Percentiles rank a stretch among this genome's conserved stretches.
These are phyloP conservation scores for Neonectria punicea DNA, from an alignment of 2,329 filamentous ascomycete species.

Conservation along the genomic window DNA sequence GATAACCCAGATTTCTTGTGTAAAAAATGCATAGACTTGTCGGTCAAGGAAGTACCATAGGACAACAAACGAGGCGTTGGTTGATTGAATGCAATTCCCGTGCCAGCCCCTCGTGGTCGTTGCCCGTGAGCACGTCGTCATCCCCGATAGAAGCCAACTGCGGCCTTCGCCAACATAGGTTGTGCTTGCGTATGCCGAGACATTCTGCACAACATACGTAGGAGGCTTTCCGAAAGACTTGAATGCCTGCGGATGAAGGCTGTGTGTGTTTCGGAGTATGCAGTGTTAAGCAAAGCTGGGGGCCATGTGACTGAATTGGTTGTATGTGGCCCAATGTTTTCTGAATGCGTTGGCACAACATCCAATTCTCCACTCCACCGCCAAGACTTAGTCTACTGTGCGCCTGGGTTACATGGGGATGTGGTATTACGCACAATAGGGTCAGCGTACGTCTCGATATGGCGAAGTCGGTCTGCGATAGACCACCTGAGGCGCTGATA, in stretches of 20 bases:
- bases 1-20: constrained; percentile 15
- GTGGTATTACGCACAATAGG: neutral
- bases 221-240: neutral
- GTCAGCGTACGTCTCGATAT: neutral
- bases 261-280: constrained; percentile 8
- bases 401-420: neutral
- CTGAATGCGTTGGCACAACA: constrained; percentile 6
- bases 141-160: neutral
- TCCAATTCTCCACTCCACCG: neutral
- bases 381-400: neutral
- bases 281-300: neutral
- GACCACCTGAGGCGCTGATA: neutral
- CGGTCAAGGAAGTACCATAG: constrained; percentile 1
- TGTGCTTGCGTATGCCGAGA: neutral
- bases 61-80: neutral
- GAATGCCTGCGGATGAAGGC: constrained; percentile 2
- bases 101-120: neutral
- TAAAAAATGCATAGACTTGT: constrained; percentile 5
- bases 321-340: constrained; percentile 7
- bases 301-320: neutral
- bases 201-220: constrained; percentile 5
- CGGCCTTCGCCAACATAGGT: neutral
- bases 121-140: neutral
- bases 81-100: neutral
- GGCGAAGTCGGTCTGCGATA: neutral